Evolutionary conservation across 1,284 basidiomycete species (phyloP), one percentile per base, ranked within the genome.

Genomic region (Inonotus hispidus): DNA sequence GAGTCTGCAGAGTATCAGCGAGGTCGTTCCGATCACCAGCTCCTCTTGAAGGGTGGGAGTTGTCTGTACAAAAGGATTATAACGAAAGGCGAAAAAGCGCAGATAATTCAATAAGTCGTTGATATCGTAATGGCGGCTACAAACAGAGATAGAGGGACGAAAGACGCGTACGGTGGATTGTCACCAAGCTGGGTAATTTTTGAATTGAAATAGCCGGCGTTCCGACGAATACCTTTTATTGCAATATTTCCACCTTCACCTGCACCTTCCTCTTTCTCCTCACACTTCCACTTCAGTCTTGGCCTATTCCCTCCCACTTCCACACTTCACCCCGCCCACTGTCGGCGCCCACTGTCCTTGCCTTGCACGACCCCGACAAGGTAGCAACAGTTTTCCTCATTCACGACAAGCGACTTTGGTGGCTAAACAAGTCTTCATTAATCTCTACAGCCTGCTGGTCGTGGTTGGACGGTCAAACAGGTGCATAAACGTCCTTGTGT

Each of bases 311-410:
- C 43, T 25, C 41, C 23, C 50, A 19, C 49, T 25, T 27, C 27
- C 58, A 53, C 50, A 14, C 49, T n/a, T 32, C 38, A 14, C 37
- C 27, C 23, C 59, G 59, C 59, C 53, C 53, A 25, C 59, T 55
- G 52, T 56, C 53, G 16, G 19, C 53, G 53, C 43, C 53, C 43
- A n/a, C 53, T 55, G 41, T 55, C 43, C 46, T 47, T 38, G 27
- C 25, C 29, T 38, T 29, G 27, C 29, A 38, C 56, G 49, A 27
- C 56, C 21, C 7, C 45, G 56, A 50, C 56, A 47, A 52, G 45
- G 35, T 35, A 45, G 56, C 25, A 37, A 56, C 21, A 21, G 27
- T 8, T 16, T 47, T 14, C 25, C 14, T 7, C 35, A 13, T 16
- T 13, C 46, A 29, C 37, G 35, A 52, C 49, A 46, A 16, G 23